Conservation (phyloP, 108 stramenopile species). For the Schizochytrium sp. region DNA sequence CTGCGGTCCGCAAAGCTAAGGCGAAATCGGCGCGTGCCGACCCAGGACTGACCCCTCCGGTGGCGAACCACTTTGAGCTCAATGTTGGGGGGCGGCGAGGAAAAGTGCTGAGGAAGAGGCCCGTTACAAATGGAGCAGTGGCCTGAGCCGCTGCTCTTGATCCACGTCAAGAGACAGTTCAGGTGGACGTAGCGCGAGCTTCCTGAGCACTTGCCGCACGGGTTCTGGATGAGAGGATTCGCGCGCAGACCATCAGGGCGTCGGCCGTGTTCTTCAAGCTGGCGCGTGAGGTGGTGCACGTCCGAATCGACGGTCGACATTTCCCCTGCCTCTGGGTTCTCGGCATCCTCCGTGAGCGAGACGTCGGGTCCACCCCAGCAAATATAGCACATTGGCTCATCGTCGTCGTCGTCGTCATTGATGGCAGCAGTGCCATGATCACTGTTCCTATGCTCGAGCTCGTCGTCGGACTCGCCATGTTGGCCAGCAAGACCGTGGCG, state of each 20-base stretch:
- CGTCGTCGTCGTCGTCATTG: neutral
- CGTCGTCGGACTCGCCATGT: neutral
- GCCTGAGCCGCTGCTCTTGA: neutral
- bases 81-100: neutral
- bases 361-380: constrained; percentile 2
- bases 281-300: neutral
- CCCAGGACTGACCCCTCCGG: neutral
- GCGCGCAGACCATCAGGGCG: neutral
- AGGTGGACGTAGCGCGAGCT: constrained; percentile 14
- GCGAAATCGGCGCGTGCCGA: neutral
- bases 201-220: constrained; percentile 10
- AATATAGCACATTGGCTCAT: constrained; percentile 4
- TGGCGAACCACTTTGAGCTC: neutral
- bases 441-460: neutral
- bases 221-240: neutral
- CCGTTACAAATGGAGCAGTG: constrained; percentile 14
- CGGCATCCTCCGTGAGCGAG: neutral
- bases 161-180: neutral
- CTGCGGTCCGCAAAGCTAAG: neutral
- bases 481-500: neutral
- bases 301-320: neutral
- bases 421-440: too few relatives aligned
- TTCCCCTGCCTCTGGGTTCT: neutral
- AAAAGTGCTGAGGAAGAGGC: constrained; percentile 15
- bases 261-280: neutral